phyloP scores from a whole-genome alignment of 106 monocot genomes.

The Narthecium ossifragum region DNA sequence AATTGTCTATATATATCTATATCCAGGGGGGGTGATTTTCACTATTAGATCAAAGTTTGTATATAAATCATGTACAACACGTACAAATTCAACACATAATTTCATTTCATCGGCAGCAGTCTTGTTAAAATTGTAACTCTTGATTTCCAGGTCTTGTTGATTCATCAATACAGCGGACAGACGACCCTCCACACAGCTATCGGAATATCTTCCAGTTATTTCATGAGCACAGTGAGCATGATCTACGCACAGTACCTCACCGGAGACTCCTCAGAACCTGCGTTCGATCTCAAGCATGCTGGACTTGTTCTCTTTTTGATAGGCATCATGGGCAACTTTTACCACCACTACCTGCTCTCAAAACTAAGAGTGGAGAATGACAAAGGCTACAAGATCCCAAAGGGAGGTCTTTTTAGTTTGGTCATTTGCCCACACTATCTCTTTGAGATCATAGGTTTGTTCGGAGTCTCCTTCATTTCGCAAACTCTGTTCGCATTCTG shows the following conservation, averaged over 20 bases:
- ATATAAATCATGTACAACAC: neutral
- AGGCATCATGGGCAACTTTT: conserved; percentile 75
- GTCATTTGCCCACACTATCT: conserved; percentile 86
- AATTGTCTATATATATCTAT: neutral
- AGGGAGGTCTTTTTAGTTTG: conserved; percentile 61
- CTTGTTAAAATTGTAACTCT: neutral
- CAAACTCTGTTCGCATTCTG: conserved; percentile 40
- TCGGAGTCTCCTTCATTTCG: conserved; percentile 41
- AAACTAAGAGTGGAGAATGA: conserved; percentile 45
- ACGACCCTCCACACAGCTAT: conserved; percentile 27
- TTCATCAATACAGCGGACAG: conserved; percentile 61
- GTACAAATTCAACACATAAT: neutral
- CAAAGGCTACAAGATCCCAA: conserved; percentile 66
- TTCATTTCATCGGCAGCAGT: neutral
- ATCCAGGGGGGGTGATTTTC: neutral
- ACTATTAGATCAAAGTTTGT: neutral
- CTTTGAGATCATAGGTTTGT: conserved; percentile 59
- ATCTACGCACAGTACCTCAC: conserved; percentile 66
- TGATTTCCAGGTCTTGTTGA: conserved; percentile 50
- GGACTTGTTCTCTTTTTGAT: conserved; percentile 49
- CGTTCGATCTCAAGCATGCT: conserved; percentile 30
- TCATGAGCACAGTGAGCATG: conserved; percentile 18
- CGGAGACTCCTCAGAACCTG: conserved; percentile 26
- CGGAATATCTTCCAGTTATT: conserved; percentile 45
- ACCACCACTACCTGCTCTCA: conserved; percentile 62